Evolutionary conservation across 1,139 yeast genomes (phyloP), one percentile per base, ranked within the genome.

Genomic region (Kodamaea sp.): DNA sequence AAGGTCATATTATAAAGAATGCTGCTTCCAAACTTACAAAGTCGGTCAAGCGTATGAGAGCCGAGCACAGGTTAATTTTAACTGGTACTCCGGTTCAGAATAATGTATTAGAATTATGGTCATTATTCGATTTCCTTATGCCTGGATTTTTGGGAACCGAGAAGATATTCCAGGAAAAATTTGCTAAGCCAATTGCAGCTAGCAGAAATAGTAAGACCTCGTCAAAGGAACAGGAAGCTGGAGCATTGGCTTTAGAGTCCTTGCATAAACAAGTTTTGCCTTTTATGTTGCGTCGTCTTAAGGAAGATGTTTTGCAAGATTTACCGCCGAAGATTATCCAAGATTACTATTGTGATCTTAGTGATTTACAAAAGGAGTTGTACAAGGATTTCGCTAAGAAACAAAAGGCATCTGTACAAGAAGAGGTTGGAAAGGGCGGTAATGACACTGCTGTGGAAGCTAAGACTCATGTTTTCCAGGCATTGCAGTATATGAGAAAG

Each of bases 51-150:
- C 68, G 73, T 42, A 67, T 92, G 19, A 70, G 73, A 39, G 95
- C 98, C 1, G 90, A 90, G 44, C 98, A 94, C 60, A 69, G 98
- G 35, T 73, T 94, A 44, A 83, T 94, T 25, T 70, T 94, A 39
- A 86, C 97, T 0, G 99, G 99, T 50, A 94, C 99, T 0, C 99
- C 99, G 16, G 92, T 94, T 51, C 99, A 94, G 60, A 94, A 94
- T 54, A 92, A 94, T 54, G 98, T 94, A 1, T 73, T 94, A 31
- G 99, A 94, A 57, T 67, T 94, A 42, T 94, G 98, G 98, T 92
- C 98, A 2, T 68, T 94, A 50, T 94, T 94, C 68, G 98, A 94
- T 59, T 94, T 89, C 59, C 71, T 94, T 58, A 94, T 94, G 98
- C 99, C 99, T 1, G 99, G 98, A 1, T 94, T 92, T 57, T 70